Evolutionary conservation across 2,329 filamentous ascomycete genomes (phyloP), one percentile per base, ranked within the genome.

Genomic region (Lanzia echinophila): DNA sequence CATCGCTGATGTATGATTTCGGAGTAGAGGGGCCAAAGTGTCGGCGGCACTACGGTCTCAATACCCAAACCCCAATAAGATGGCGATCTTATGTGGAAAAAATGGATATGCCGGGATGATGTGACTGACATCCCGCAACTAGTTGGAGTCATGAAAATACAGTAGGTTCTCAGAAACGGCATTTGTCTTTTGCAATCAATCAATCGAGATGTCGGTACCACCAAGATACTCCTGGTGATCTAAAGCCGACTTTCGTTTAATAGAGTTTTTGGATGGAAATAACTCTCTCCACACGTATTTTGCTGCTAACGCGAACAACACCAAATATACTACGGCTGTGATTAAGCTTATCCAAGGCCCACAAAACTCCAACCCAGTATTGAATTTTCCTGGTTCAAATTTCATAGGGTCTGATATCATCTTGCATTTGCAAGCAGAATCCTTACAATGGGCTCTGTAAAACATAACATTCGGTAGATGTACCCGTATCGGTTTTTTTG

Each of bases 351-450:
- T 53, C 44, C 44, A 42, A 48, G 50, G 13, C 33, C 50, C 50
- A 53, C 44, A 48, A 39, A 36, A 41, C 24, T 31, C 47, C 28
- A 19, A 43, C 19, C 36, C 4, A 19, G n/a, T n/a, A n/a, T n/a
- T 17, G 12, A n/a, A 44, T 19, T 7, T 15, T 34, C 13, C 41
- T 24, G 47, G 24, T 53, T 47, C 48, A 8, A 19, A 6, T 17
- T 39, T n/a, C 28, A 41, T 17, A 48, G 28, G 12, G 17, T 53
- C 44, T 53, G 50, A 53, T 53, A 53, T 53, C 50, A 53, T 53
- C 44, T 34, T 53, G 50, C 50, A 53, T 31, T 19, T n/a, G 15
- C n/a, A 8, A 3, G 19, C n/a, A 41, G 3, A 20, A 19, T 20
- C 38, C 38, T 19, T 41, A 6, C 7, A 7, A 11, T 11, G 38